phyloP scores from a whole-genome alignment of 768 basidiomycete species.

The Mycena indigotica region DNA sequence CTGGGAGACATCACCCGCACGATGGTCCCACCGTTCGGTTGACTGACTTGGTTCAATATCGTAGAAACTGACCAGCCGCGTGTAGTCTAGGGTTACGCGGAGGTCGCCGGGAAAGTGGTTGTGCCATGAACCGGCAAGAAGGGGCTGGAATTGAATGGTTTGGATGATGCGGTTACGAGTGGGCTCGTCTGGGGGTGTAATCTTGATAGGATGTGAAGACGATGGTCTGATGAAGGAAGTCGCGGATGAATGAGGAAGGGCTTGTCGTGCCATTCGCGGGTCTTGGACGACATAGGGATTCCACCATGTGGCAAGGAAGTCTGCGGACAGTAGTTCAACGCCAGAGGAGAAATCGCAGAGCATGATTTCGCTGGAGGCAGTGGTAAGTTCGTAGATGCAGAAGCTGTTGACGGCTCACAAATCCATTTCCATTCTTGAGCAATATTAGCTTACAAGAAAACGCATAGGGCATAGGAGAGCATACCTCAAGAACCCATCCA shows the following conservation, averaged over 20 bases:
- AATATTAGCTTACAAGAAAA: too few relatives aligned
- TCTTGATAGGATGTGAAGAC: not conserved
- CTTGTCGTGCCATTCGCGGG: not conserved
- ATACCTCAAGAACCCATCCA: slow-evolving; percentile 52
- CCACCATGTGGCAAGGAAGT: slow-evolving; percentile 16
- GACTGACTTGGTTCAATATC: slow-evolving; percentile 35
- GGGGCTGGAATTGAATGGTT: slow-evolving; percentile 7
- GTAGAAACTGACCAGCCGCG: slow-evolving; percentile 40
- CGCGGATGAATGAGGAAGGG: not conserved
- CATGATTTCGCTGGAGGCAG: slow-evolving; percentile 42
- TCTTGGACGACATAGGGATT: not conserved
- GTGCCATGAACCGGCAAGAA: slow-evolving; percentile 34
- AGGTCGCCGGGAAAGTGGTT: slow-evolving; percentile 38
- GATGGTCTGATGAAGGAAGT: too few relatives aligned
- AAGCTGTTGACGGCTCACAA: too few relatives aligned
- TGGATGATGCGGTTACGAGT: slow-evolving; percentile 2
- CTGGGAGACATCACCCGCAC: slow-evolving; percentile 27
- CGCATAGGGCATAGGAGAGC: not conserved
- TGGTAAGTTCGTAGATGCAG: too few relatives aligned
- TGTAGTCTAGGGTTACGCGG: slow-evolving; percentile 35
- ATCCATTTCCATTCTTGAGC: slow-evolving; percentile 29
- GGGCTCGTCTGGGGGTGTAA: slow-evolving; percentile 4
- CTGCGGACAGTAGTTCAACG: slow-evolving; percentile 27
- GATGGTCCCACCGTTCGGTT: slow-evolving; percentile 34
- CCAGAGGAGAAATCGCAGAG: slow-evolving; percentile 36